These are phyloP conservation scores for Aspergillus quadrilineatus DNA, from an alignment of 2,329 filamentous ascomycete genomes.

Conservation along the genomic window DNA sequence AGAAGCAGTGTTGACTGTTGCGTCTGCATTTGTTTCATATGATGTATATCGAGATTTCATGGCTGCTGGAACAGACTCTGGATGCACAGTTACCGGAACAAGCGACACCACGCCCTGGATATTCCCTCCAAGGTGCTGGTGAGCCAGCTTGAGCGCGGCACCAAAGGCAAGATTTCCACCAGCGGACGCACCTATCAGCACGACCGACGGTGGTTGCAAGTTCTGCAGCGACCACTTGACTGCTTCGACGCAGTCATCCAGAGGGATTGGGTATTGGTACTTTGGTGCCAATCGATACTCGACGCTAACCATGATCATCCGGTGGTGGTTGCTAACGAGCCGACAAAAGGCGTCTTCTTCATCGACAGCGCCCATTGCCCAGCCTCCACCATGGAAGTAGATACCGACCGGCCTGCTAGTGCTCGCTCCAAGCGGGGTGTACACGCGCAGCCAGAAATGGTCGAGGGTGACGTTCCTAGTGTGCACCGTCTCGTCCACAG, in stretches of 20 bases:
- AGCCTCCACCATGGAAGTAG: constrained; percentile 20
- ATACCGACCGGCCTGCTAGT: not conserved
- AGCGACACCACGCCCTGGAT: constrained; percentile 40
- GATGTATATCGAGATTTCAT: not conserved
- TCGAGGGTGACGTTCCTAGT: constrained; percentile 5
- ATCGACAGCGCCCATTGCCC: constrained; percentile 14
- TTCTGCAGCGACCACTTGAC: constrained; percentile 13
- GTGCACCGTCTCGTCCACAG: constrained; percentile 1
- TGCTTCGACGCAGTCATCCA: constrained; percentile 16
- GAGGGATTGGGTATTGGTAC: constrained; percentile 15
- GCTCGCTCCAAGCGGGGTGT: not conserved
- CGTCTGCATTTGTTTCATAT: constrained; percentile 19
- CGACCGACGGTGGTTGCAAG: constrained; percentile 24
- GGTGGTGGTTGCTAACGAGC: constrained; percentile 1
- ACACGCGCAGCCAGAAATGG: not conserved
- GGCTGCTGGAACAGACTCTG: constrained; percentile 36
- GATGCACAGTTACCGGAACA: constrained; percentile 40
- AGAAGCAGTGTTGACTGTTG: constrained; percentile 36
- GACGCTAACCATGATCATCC: constrained; percentile 5
- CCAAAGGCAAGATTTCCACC: constrained; percentile 41
- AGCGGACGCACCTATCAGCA: constrained; percentile 40
- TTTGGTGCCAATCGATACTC: constrained; percentile 24
- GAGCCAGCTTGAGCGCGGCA: constrained; percentile 38
- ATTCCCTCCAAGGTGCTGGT: constrained; percentile 18
- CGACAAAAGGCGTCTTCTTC: constrained; percentile 10